Conservation (phyloP, 169 alveolate genomes). For the Plasmodium chabaudi region DNA sequence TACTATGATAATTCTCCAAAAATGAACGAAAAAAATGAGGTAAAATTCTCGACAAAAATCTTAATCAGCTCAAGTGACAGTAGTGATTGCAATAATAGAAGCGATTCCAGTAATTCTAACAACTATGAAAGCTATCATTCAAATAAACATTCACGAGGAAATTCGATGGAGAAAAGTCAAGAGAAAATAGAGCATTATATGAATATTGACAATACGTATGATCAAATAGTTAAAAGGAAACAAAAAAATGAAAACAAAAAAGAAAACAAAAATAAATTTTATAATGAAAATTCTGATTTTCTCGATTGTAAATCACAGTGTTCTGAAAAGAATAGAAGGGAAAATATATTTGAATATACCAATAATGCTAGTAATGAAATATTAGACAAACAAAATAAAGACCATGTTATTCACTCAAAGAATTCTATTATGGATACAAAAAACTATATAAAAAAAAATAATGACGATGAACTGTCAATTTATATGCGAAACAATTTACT, state of each 20-base stretch:
- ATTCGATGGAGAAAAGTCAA: neutral
- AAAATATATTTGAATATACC: neutral
- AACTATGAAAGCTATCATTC: too few relatives aligned
- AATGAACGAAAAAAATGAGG: neutral
- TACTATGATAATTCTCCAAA: neutral
- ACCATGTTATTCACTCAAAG: neutral
- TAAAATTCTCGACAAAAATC: neutral
- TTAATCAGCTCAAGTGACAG: neutral
- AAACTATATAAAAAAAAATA: slow-evolving; percentile 25
- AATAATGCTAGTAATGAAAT: neutral
- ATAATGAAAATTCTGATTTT: neutral
- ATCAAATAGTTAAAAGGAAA: neutral
- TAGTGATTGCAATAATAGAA: neutral
- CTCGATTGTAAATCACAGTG: neutral
- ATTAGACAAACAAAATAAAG: neutral
- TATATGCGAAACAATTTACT: slow-evolving; percentile 38
- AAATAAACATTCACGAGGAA: too few relatives aligned
- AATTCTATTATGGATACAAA: neutral
- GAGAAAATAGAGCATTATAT: neutral
- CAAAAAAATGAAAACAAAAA: neutral
- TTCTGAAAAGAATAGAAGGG: neutral
- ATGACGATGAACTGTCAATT: slow-evolving; percentile 42
- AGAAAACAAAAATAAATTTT: neutral
- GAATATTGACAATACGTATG: neutral
- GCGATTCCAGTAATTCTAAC: neutral